phyloP scores from a whole-genome alignment of 2,329 filamentous ascomycete species.

The Diplodia sapinea region DNA sequence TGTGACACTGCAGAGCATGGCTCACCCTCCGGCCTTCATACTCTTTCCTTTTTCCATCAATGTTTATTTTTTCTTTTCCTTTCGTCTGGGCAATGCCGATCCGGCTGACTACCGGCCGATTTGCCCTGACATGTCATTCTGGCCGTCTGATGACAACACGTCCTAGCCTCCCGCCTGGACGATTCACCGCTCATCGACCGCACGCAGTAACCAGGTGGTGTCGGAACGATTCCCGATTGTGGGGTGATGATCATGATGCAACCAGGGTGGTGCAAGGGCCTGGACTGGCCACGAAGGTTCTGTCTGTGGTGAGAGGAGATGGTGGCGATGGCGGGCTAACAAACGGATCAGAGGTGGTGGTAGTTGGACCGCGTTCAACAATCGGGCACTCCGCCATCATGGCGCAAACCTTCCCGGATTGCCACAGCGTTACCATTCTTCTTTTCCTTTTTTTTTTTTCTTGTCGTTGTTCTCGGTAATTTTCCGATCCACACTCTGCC shows the following conservation, averaged over 20 bases:
- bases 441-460: neutral
- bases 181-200: neutral
- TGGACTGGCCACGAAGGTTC: too few species aligned
- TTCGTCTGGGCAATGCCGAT: neutral
- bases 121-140: neutral
- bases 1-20: neutral
- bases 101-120: neutral
- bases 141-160: neutral
- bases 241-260: neutral
- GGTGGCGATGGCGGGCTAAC: too few species aligned
- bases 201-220: neutral
- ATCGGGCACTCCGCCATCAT: neutral
- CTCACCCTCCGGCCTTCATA: slow-evolving; percentile 3
- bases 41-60: neutral
- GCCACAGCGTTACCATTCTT: neutral
- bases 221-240: neutral
- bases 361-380: too few species aligned
- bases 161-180: neutral
- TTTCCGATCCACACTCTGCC: neutral
- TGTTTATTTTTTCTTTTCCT: neutral
- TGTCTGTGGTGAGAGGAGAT: too few species aligned
- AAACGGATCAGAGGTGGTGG: too few species aligned
- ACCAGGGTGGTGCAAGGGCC: neutral
- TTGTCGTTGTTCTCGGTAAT: too few species aligned
- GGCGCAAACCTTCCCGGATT: neutral